phyloP scores from a whole-genome alignment of 148 eudicot genomes.

The Vaccinium darrowii region DNA sequence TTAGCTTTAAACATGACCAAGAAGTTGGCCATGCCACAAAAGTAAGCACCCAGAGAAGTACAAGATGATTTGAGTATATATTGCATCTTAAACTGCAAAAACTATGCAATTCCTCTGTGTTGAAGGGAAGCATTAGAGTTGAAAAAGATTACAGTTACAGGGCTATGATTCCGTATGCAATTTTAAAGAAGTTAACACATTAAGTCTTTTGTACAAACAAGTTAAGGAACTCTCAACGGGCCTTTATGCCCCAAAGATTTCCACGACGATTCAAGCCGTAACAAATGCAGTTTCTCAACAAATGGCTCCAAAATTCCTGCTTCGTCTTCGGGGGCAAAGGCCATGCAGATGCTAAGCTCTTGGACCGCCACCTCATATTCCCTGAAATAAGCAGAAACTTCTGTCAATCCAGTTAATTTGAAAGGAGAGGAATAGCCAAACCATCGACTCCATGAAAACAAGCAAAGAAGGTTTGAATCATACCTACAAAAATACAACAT shows the following conservation, averaged over 20 bases:
- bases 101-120: not conserved
- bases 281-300: constrained; percentile 74
- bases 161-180: not conserved
- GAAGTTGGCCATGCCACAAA: not conserved
- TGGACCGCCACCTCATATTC: constrained; percentile 76
- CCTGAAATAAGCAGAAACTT: constrained; percentile 32
- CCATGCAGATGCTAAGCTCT: constrained; percentile 97
- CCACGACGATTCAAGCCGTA: constrained; percentile 78
- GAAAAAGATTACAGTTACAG: not conserved
- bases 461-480: not conserved
- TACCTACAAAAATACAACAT: constrained; percentile 86
- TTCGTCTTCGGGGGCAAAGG: constrained; percentile 93
- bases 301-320: constrained; percentile 80
- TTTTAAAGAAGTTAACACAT: not conserved
- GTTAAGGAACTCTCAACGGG: constrained; percentile 43
- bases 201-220: constrained; percentile 9
- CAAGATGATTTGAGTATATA: not conserved
- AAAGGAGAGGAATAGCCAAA: not conserved
- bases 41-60: not conserved
- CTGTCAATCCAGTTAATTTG: not conserved
- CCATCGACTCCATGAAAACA: not conserved
- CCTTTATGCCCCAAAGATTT: constrained; percentile 62
- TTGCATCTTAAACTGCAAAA: not conserved
- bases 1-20: not conserved
- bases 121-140: not conserved